Conservation (phyloP, 805 yeast genomes). For the Yarrowia keelungensis region DNA sequence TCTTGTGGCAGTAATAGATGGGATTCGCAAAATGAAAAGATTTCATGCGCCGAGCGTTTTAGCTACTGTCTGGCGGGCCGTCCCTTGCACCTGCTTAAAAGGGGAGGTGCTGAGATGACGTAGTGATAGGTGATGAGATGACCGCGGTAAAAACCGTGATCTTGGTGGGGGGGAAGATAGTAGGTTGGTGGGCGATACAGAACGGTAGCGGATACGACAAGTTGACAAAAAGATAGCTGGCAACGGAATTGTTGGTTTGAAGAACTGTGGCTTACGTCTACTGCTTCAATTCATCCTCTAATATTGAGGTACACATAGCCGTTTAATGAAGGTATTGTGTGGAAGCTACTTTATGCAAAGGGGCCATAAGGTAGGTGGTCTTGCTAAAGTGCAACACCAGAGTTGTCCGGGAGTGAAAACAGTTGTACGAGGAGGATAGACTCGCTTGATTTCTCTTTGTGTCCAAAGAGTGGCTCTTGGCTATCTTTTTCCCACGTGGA, state of each 20-base stretch:
- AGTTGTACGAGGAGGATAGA: not conserved
- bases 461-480: conserved; percentile 16
- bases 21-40: conserved; percentile 1
- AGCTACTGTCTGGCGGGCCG: conserved; percentile 1
- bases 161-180: not conserved
- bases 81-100: not conserved
- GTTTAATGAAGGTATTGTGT: conserved; percentile 9
- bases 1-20: conserved; percentile 1
- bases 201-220: no score
- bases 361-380: conserved; percentile 8
- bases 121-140: conserved; percentile 8
- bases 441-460: not conserved
- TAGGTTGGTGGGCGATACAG: no score
- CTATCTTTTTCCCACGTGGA: conserved; percentile 5
- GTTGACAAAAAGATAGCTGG: no score
- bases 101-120: conserved; percentile 11
- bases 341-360: not conserved
- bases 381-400: not conserved
- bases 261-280: not conserved
- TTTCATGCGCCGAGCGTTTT: not conserved
- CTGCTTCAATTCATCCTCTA: not conserved
- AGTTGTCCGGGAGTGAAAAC: not conserved
- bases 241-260: no score
- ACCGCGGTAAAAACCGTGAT: not conserved
- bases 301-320: conserved; percentile 16